Conservation (phyloP, 805 yeast species). For the Metschnikowia orientalis region DNA sequence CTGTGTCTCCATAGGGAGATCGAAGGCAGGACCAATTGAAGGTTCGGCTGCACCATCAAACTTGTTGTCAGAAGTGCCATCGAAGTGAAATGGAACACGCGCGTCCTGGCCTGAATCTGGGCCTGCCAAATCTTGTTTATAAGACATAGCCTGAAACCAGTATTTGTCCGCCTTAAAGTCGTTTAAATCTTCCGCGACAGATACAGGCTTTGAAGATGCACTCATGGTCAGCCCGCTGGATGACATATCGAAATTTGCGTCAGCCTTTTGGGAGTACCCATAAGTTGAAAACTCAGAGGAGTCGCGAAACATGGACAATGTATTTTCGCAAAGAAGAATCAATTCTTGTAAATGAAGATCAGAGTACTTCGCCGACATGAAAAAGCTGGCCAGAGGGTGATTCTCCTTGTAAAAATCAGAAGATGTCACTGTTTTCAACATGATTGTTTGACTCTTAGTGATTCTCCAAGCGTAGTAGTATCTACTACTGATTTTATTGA, state of each 20-base stretch:
- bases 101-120: slow-evolving; percentile 2
- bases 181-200: slow-evolving; percentile 11
- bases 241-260: slow-evolving; percentile 5
- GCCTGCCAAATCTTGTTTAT: slow-evolving; percentile 20
- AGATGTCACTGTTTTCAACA: slow-evolving; percentile 33
- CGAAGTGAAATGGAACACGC: too few species aligned
- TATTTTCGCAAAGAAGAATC: slow-evolving; percentile 16
- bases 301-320: slow-evolving; percentile 12
- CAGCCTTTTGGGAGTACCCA: slow-evolving; percentile 13
- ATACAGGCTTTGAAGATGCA: slow-evolving; percentile 1
- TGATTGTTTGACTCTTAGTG: slow-evolving; percentile 49
- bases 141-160: slow-evolving; percentile 33
- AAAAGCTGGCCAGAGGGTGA: slow-evolving; percentile 11
- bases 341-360: slow-evolving; percentile 25
- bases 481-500: slow-evolving; percentile 46
- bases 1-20: slow-evolving; percentile 5
- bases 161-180: slow-evolving; percentile 31
- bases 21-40: too few species aligned
- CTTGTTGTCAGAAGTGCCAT: too few species aligned
- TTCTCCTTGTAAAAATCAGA: slow-evolving; percentile 29
- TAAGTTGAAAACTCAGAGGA: slow-evolving; percentile 11
- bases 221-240: slow-evolving; percentile 2
- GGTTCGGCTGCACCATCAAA: too few species aligned
- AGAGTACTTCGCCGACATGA: slow-evolving; percentile 16
- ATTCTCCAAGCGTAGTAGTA: slow-evolving; percentile 69